A percentile compares a stretch with the other conserved stretches of the same genome.
Evolutionary conservation across 2,329 filamentous ascomycete genomes (phyloP).

Genomic region (Pyrenophora graminea): DNA sequence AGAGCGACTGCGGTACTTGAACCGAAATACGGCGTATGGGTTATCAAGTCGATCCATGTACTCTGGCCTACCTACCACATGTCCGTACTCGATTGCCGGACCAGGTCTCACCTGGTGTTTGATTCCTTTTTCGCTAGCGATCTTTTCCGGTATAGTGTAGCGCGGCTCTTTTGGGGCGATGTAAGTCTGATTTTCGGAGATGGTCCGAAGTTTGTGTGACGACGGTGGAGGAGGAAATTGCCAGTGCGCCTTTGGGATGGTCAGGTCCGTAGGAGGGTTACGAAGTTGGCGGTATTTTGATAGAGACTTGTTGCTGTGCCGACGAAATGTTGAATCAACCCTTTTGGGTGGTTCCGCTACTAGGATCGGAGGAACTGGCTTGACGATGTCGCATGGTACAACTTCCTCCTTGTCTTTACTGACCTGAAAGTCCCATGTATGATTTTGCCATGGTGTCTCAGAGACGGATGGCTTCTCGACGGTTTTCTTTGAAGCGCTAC

Average conservation of each 20-base stretch:
- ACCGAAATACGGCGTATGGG: slow-evolving; percentile 54
- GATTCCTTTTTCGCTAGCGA: slow-evolving; percentile 23
- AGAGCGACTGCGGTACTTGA: slow-evolving; percentile 49
- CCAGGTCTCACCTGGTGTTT: slow-evolving; percentile 42
- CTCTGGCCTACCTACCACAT: slow-evolving; percentile 43
- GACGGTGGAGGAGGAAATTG: slow-evolving; percentile 25
- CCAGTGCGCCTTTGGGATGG: slow-evolving; percentile 39
- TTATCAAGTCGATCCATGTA: slow-evolving; percentile 47
- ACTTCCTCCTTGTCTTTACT: background rate
- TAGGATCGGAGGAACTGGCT: background rate
- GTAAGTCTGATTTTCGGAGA: background rate
- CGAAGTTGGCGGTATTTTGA: slow-evolving; percentile 15
- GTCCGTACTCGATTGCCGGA: slow-evolving; percentile 45
- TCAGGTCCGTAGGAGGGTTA: background rate
- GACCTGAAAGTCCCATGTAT: background rate
- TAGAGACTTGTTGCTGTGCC: slow-evolving; percentile 19
- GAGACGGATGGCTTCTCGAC: background rate
- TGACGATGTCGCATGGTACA: background rate
- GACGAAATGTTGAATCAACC: background rate
- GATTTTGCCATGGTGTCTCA: background rate
- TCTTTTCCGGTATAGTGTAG: slow-evolving; percentile 18
- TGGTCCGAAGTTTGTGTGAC: background rate
- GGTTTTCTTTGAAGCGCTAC: background rate
- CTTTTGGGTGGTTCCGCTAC: background rate
- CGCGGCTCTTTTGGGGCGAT: slow-evolving; percentile 37